These are phyloP conservation scores for Citropsis articulata DNA, from an alignment of 345 rosid species.

Conservation along the genomic window DNA sequence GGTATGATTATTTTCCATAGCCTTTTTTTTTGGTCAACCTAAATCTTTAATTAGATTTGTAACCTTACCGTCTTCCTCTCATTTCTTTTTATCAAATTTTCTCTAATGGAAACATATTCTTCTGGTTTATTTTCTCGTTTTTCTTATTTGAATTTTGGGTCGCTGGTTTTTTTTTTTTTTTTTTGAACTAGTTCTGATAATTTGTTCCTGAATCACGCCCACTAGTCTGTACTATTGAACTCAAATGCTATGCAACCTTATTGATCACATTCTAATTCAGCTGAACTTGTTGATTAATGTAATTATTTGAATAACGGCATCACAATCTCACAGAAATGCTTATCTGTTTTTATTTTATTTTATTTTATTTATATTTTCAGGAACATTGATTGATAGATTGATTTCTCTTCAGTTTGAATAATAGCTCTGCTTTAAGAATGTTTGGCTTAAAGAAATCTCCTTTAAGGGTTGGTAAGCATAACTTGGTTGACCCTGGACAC, in stretches of 20 bases:
- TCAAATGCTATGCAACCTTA: background rate
- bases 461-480: slow-evolving; percentile 47
- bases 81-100: background rate
- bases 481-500: slow-evolving; percentile 42
- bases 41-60: background rate
- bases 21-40: background rate
- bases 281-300: background rate
- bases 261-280: background rate
- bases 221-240: background rate
- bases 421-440: slow-evolving; percentile 40
- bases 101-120: background rate
- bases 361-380: background rate
- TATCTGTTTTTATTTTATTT: slow-evolving; percentile 13
- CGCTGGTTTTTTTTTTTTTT: background rate
- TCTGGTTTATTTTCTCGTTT: background rate
- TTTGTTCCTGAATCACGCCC: background rate
- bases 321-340: slow-evolving; percentile 15
- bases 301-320: background rate
- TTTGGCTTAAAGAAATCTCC: slow-evolving; percentile 71
- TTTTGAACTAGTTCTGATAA: background rate
- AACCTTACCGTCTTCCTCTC: background rate
- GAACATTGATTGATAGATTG: slow-evolving; percentile 18
- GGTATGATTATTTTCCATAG: slow-evolving; percentile 2
- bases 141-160: background rate
- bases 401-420: slow-evolving; percentile 16